Percentiles rank a stretch among this genome's conserved stretches.
Conservation (phyloP, 2,329 filamentous ascomycete species). For the Fusarium brachygibbosum region DNA sequence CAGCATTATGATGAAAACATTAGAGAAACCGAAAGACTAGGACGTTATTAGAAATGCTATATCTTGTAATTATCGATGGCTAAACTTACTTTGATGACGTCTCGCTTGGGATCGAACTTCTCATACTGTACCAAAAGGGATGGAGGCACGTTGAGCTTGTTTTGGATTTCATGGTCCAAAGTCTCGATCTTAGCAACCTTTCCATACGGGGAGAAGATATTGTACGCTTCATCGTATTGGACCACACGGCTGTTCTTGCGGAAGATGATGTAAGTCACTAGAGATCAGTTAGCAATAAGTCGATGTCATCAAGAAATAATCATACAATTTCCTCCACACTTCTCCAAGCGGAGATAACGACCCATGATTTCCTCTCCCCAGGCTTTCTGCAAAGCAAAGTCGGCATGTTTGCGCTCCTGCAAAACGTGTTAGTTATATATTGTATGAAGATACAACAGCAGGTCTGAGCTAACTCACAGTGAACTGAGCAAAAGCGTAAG, state of each 20-base stretch:
- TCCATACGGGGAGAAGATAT: conserved; percentile 61
- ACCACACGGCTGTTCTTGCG: conserved; percentile 54
- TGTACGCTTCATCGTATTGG: conserved; percentile 59
- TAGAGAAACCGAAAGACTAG: conserved; percentile 1
- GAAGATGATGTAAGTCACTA: conserved; percentile 66
- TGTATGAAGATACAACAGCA: background rate
- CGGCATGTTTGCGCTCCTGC: conserved; percentile 64
- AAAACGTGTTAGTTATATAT: conserved; percentile 42
- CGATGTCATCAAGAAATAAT: conserved; percentile 13
- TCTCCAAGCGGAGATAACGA: conserved; percentile 71
- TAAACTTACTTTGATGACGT: conserved; percentile 62
- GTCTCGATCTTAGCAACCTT: conserved; percentile 57
- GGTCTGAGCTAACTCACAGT: conserved; percentile 60
- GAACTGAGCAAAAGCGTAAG: conserved; percentile 74
- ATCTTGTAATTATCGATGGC: background rate
- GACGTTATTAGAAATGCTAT: background rate
- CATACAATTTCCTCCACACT: conserved; percentile 70
- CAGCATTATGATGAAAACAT: conserved; percentile 22
- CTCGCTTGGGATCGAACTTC: conserved; percentile 64
- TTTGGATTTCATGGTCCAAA: conserved; percentile 53
- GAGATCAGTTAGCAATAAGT: conserved; percentile 41
- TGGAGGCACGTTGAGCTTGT: conserved; percentile 53
- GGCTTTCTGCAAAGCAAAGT: conserved; percentile 61
- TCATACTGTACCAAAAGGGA: conserved; percentile 64
- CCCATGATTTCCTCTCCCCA: conserved; percentile 65